These are phyloP conservation scores for Solanum chiquidenum DNA, from an alignment of 257 asterid species.

Conservation along the genomic window DNA sequence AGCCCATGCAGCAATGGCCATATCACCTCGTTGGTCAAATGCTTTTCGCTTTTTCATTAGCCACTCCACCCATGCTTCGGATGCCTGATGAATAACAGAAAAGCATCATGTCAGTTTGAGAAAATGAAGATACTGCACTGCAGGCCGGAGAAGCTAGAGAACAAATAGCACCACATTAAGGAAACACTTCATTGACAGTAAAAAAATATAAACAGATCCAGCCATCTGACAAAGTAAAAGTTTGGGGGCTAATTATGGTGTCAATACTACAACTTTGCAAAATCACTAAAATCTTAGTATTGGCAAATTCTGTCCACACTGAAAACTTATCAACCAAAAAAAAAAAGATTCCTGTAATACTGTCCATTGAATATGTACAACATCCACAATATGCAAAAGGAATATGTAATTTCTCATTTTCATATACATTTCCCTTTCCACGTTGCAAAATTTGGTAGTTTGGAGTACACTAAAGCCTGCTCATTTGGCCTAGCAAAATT, in stretches of 20 bases:
- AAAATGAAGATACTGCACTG: not conserved
- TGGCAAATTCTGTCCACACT: not conserved
- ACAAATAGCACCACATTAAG: not conserved
- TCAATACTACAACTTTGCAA: not conserved
- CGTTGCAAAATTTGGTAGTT: not conserved
- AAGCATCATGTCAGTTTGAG: not conserved
- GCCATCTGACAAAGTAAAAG: not conserved
- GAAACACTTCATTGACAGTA: not conserved
- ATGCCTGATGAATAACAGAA: conserved; percentile 44
- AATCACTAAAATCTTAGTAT: not conserved
- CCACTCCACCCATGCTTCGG: conserved; percentile 99
- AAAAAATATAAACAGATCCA: not conserved
- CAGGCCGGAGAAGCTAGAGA: not conserved
- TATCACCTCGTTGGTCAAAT: conserved; percentile 91
- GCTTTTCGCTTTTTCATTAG: conserved; percentile 85
- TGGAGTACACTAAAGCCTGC: not conserved
- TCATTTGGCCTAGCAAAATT: not conserved
- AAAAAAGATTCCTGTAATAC: not conserved
- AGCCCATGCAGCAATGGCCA: conserved; percentile 98
- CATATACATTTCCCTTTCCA: not conserved
- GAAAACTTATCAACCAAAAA: not conserved
- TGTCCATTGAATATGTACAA: not conserved
- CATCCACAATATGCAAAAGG: not conserved
- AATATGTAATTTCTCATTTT: not conserved
- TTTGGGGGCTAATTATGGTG: not conserved